Conservation (phyloP, 257 asterid genomes). For the Ocimum tenuiflorum region DNA sequence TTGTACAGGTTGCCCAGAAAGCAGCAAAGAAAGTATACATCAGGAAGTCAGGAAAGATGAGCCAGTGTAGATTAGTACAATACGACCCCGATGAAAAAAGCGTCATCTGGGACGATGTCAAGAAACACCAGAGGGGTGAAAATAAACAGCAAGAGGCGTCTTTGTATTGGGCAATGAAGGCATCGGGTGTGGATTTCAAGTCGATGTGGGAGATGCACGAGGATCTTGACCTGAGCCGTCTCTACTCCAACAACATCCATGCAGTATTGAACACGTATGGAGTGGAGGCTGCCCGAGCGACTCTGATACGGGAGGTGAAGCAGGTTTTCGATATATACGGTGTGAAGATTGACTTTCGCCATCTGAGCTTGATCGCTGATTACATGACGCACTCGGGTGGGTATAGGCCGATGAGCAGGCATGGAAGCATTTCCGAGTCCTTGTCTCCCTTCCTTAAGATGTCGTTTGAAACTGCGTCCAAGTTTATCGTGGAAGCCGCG, state of each 20-base stretch:
- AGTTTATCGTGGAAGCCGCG: slow-evolving; percentile 83
- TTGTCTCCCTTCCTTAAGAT: slow-evolving; percentile 71
- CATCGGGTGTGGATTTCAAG: slow-evolving; percentile 65
- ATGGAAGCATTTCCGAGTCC: slow-evolving; percentile 72
- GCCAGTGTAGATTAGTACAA: slow-evolving; percentile 66
- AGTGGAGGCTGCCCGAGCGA: slow-evolving; percentile 88
- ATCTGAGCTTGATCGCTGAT: slow-evolving; percentile 75
- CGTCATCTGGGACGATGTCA: slow-evolving; percentile 61
- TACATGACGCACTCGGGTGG: slow-evolving; percentile 89
- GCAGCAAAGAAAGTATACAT: slow-evolving; percentile 69
- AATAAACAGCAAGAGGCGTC: background rate
- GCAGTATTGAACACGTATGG: slow-evolving; percentile 71
- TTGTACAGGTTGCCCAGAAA: slow-evolving; percentile 69
- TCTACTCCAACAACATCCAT: slow-evolving; percentile 64
- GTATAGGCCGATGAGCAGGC: slow-evolving; percentile 79
- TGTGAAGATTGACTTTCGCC: slow-evolving; percentile 78
- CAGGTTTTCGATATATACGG: slow-evolving; percentile 86
- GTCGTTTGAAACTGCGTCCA: slow-evolving; percentile 87
- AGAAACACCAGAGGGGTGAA: slow-evolving; percentile 31
- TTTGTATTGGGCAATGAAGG: slow-evolving; percentile 77
- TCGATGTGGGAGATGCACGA: slow-evolving; percentile 74
- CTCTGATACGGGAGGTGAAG: slow-evolving; percentile 68
- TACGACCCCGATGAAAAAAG: slow-evolving; percentile 77
- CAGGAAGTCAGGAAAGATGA: slow-evolving; percentile 58
- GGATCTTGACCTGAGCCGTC: slow-evolving; percentile 55